A percentile compares a stretch with the other conserved stretches of the same genome.
phyloP scores from a whole-genome alignment of 73 alveolate genomes.

The Paramecium tetraurelia region DNA sequence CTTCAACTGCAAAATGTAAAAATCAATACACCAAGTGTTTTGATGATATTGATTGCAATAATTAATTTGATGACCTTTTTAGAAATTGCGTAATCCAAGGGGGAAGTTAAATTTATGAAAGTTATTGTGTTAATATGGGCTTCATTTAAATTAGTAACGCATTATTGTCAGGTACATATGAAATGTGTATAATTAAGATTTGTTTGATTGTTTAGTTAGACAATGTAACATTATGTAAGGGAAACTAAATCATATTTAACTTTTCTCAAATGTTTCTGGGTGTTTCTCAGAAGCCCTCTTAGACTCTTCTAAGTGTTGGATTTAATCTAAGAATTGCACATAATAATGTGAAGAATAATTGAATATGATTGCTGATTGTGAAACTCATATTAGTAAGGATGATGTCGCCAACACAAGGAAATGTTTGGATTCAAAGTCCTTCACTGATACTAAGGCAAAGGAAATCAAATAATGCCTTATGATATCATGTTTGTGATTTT shows the following conservation, averaged over 20 bases:
- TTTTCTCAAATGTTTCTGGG: background rate
- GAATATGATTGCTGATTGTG: background rate
- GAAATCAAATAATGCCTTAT: background rate
- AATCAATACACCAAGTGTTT: background rate
- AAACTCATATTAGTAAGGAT: background rate
- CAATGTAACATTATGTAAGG: background rate
- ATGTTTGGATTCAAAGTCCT: background rate
- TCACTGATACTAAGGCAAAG: background rate
- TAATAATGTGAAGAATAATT: background rate
- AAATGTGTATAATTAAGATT: background rate
- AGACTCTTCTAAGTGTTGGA: background rate
- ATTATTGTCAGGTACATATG: background rate
- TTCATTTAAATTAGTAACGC: background rate
- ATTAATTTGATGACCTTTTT: conserved; percentile 7
- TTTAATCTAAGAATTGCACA: background rate
- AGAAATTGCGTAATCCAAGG: background rate
- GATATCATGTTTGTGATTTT: background rate
- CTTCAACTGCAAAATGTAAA: background rate
- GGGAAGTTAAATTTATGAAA: background rate
- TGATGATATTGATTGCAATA: background rate
- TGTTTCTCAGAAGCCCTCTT: background rate
- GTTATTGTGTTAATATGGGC: background rate
- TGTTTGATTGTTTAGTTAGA: background rate
- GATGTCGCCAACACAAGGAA: background rate
- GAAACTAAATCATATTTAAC: background rate